Conservation (phyloP, 1,284 basidiomycete species). For the Trichosporon sp. region DNA sequence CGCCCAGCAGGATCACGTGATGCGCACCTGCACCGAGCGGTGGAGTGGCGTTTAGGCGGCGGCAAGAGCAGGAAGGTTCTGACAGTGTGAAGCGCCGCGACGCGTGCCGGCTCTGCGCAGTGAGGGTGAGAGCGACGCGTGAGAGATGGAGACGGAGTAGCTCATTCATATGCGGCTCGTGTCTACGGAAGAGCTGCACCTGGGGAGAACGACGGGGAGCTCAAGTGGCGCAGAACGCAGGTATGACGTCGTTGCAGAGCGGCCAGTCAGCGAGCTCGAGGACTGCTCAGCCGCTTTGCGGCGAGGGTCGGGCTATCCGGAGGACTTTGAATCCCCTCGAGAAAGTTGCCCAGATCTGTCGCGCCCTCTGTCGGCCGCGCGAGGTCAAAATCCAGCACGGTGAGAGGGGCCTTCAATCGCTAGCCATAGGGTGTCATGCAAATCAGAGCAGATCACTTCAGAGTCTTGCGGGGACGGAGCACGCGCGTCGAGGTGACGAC, state of each 20-base stretch:
- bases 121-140: not conserved
- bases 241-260: not conserved
- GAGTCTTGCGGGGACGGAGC: not conserved
- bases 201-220: too few relatives aligned
- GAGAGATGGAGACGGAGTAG: not conserved
- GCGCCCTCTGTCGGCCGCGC: too few relatives aligned
- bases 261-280: too few relatives aligned
- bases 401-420: too few relatives aligned
- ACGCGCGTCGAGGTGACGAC: not conserved
- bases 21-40: not conserved
- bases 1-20: not conserved
- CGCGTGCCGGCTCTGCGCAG: too few relatives aligned
- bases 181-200: not conserved
- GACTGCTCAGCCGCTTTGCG: too few relatives aligned
- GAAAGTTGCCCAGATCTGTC: too few relatives aligned
- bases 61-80: not conserved
- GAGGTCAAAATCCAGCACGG: too few relatives aligned
- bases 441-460: not conserved
- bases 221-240: not conserved
- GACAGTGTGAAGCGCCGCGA: not conserved
- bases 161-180: not conserved
- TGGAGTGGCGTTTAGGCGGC: not conserved
- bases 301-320: too few relatives aligned
- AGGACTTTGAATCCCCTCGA: too few relatives aligned
- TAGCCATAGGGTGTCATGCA: too few relatives aligned